These are phyloP conservation scores for Heritiera fomes DNA, from an alignment of 345 rosid species.

Conservation along the genomic window DNA sequence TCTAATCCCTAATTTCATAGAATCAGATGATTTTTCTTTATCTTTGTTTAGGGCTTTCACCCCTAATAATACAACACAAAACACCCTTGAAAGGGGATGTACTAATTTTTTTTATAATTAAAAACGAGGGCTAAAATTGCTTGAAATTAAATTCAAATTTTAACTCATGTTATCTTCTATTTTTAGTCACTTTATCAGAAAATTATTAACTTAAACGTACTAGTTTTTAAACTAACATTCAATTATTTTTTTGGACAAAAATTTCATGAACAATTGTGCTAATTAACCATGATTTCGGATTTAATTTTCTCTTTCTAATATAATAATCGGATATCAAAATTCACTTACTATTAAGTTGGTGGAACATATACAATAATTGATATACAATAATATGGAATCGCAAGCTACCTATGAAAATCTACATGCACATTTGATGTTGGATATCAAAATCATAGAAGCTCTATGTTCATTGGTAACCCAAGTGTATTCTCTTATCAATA, in stretches of 20 bases:
- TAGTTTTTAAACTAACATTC: not conserved
- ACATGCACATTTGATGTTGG: slow-evolving; percentile 13
- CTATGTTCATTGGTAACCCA: slow-evolving; percentile 11
- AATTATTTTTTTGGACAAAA: not conserved
- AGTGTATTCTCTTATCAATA: not conserved
- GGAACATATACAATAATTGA: slow-evolving; percentile 8
- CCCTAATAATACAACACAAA: not conserved
- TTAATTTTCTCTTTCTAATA: too few relatives aligned
- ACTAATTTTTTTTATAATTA: too few relatives aligned
- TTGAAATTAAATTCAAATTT: too few relatives aligned
- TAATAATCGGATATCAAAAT: not conserved
- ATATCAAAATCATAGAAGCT: slow-evolving; percentile 14
- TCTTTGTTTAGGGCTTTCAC: not conserved
- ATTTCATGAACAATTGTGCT: not conserved
- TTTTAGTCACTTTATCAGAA: too few relatives aligned
- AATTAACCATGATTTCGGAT: not conserved
- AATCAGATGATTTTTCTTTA: not conserved
- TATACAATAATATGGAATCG: slow-evolving; percentile 15
- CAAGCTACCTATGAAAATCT: slow-evolving; percentile 11
- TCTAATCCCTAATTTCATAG: slow-evolving; percentile 11
- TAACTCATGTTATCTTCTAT: too few relatives aligned
- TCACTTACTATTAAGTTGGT: slow-evolving; percentile 1
- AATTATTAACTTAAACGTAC: too few relatives aligned
- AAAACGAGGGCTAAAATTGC: too few relatives aligned
- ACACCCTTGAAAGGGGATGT: not conserved